Conservation (phyloP, 257 asterid genomes). For the Orobanche coerulescens region DNA sequence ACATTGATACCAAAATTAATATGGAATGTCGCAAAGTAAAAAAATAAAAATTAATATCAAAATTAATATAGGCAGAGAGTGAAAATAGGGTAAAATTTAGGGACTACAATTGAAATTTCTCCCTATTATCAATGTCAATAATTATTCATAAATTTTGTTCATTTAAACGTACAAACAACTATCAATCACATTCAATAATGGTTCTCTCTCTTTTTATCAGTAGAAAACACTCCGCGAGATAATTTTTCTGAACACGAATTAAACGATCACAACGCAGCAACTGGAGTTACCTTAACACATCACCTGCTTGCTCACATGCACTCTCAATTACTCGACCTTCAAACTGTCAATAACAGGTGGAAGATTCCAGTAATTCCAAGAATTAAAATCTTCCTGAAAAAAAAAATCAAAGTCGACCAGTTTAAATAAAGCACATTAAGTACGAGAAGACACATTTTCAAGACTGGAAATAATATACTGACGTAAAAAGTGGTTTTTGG, state of each 20-base stretch:
- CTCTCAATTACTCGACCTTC: constrained; percentile 18
- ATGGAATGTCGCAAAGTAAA: too few relatives aligned
- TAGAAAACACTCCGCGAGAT: not conserved
- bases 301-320: constrained; percentile 3
- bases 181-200: not conserved
- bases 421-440: not conserved
- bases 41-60: too few relatives aligned
- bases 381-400: constrained; percentile 73
- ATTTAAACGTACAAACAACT: not conserved
- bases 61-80: too few relatives aligned
- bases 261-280: not conserved
- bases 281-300: constrained; percentile 26
- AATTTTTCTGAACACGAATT: not conserved
- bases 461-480: not conserved
- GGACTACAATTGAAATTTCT: too few relatives aligned
- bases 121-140: too few relatives aligned
- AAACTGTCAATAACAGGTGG: constrained; percentile 37
- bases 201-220: not conserved
- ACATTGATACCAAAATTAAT: too few relatives aligned
- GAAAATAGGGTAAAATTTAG: too few relatives aligned
- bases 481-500: too few relatives aligned
- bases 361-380: constrained; percentile 91
- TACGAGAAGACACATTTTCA: not conserved
- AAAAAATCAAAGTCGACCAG: constrained; percentile 3
- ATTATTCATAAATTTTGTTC: not conserved